Evolutionary conservation across 169 alveolate species (phyloP).

Genomic region (Eimeria nieschulzi): DNA sequence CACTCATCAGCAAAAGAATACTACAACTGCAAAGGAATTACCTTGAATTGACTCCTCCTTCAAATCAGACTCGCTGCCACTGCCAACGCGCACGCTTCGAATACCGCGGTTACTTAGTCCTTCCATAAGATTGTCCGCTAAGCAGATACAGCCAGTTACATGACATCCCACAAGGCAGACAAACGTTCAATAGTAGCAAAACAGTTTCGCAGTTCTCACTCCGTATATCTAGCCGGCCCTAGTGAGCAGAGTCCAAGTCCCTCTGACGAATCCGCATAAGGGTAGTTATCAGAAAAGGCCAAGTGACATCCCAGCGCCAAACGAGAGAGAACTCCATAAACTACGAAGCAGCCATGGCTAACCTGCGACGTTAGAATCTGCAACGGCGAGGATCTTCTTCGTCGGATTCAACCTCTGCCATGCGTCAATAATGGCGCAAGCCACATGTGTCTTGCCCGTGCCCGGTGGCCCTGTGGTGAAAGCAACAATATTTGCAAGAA

Average conservation of each 20-base stretch:
- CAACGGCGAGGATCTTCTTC: slow-evolving; percentile 71
- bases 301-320: background rate
- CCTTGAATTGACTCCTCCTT: slow-evolving; percentile 76
- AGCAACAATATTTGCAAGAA: background rate
- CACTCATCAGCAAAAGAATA: background rate
- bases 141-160: no score
- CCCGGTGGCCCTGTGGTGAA: slow-evolving; percentile 70
- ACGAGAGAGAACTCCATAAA: background rate
- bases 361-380: slow-evolving; percentile 71
- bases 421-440: slow-evolving; percentile 71
- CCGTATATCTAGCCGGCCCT: no score
- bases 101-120: slow-evolving; percentile 73
- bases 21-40: background rate
- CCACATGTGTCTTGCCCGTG: slow-evolving; percentile 74
- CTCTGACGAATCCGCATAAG: no score
- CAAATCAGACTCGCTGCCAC: slow-evolving; percentile 74
- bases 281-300: no score
- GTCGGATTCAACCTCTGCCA: slow-evolving; percentile 62
- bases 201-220: no score
- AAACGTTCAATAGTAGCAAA: no score
- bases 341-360: background rate
- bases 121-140: slow-evolving; percentile 76
- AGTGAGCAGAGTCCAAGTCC: no score
- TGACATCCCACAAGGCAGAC: no score
- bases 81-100: slow-evolving; percentile 75